phyloP scores from a whole-genome alignment of 2,329 filamentous ascomycete species.

The Fusarium sp. region DNA sequence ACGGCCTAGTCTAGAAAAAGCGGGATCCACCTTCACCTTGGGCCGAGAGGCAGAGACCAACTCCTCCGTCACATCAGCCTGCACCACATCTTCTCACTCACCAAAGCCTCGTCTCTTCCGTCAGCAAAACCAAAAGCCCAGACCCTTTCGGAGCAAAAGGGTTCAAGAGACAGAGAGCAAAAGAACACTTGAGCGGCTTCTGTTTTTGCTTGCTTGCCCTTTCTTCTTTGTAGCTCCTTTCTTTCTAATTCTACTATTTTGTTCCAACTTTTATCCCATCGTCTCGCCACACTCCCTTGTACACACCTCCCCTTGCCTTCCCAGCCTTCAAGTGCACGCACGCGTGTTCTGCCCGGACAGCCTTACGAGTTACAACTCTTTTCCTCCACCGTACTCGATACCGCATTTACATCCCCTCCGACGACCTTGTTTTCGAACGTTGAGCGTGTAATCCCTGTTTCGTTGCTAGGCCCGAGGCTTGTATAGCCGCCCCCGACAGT shows the following conservation, averaged over 20 bases:
- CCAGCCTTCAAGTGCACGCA: constrained; percentile 24
- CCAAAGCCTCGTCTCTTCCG: constrained; percentile 38
- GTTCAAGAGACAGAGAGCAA: constrained; percentile 18
- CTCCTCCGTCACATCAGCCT: constrained; percentile 46
- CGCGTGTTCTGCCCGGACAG: constrained; percentile 16
- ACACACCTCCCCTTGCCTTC: constrained; percentile 34
- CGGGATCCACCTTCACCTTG: constrained; percentile 33
- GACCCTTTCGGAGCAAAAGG: background rate
- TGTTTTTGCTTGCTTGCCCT: constrained; percentile 4
- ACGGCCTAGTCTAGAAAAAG: background rate
- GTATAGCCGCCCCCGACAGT: constrained; percentile 19
- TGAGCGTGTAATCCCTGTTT: constrained; percentile 10
- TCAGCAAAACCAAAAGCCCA: constrained; percentile 33
- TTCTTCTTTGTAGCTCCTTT: constrained; percentile 1
- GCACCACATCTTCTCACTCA: constrained; percentile 43
- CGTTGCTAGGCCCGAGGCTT: constrained; percentile 22
- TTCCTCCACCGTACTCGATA: constrained; percentile 22
- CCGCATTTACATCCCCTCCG: constrained; percentile 20
- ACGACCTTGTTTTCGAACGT: constrained; percentile 9
- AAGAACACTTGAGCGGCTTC: constrained; percentile 3
- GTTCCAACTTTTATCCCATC: constrained; percentile 4
- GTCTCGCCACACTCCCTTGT: constrained; percentile 35
- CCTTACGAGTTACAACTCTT: constrained; percentile 18
- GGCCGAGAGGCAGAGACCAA: constrained; percentile 33
- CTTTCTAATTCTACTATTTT: constrained; percentile 16